Evolutionary conservation across 257 asterid species (phyloP).

Genomic region (Solanum pinnatisectum): DNA sequence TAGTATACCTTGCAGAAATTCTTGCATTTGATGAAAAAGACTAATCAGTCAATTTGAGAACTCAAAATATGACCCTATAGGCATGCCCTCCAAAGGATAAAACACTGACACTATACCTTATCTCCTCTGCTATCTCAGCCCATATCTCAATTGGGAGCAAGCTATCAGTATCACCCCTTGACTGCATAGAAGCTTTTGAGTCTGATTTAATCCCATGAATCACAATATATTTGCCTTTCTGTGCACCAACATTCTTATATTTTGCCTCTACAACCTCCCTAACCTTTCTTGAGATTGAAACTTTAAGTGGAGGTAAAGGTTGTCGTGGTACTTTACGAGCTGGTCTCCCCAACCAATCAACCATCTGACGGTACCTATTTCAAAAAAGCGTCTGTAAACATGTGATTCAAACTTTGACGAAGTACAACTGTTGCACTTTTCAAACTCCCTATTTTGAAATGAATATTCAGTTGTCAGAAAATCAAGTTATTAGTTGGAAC

Average conservation of each 20-base stretch:
- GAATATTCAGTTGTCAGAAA: background rate
- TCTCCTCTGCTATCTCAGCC: conserved; percentile 56
- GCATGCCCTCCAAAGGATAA: background rate
- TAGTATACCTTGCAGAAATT: background rate
- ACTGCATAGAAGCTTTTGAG: conserved; percentile 88
- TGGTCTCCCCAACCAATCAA: conserved; percentile 71
- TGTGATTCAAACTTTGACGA: background rate
- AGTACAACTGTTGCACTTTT: background rate
- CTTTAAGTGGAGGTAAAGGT: conserved; percentile 49
- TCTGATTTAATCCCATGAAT: conserved; percentile 87
- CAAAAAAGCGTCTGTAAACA: background rate
- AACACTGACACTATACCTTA: conserved; percentile 31
- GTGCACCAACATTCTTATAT: conserved; percentile 53
- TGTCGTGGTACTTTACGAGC: conserved; percentile 64
- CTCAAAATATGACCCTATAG: background rate
- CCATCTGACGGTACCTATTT: conserved; percentile 66
- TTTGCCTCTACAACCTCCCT: conserved; percentile 73
- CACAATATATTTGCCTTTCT: conserved; percentile 66
- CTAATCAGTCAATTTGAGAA: background rate
- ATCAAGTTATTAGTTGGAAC: background rate
- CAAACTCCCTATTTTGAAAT: background rate
- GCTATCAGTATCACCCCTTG: conserved; percentile 77
- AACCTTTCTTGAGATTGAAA: conserved; percentile 63
- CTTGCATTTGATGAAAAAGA: background rate
- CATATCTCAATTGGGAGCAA: conserved; percentile 80